Conservation (phyloP, 1,284 basidiomycete species). For the Cryptococcus hybrid region DNA sequence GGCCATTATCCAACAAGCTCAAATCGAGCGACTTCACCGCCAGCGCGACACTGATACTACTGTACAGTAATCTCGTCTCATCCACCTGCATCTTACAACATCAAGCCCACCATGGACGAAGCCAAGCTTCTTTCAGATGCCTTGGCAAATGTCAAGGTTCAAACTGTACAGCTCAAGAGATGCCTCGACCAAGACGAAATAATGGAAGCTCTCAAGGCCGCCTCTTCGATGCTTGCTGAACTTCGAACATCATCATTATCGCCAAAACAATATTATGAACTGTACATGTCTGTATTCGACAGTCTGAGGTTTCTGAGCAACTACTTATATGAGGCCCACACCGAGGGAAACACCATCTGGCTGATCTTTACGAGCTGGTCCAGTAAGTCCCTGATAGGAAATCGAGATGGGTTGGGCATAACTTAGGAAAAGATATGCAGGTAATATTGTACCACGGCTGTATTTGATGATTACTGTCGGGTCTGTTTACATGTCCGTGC, state of each 20-base stretch:
- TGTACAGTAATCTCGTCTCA: no score
- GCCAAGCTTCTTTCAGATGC: constrained; percentile 44
- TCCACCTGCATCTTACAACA: no score
- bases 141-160: constrained; percentile 73
- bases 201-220: constrained; percentile 95
- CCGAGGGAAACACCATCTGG: constrained; percentile 83
- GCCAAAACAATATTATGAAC: constrained; percentile 95
- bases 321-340: constrained; percentile 91
- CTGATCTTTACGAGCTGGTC: constrained; percentile 94
- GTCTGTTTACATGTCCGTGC: constrained; percentile 94
- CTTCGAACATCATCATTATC: constrained; percentile 85
- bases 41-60: no score
- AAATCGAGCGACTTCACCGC: no score
- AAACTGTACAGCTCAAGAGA: constrained; percentile 89
- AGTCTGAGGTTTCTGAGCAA: constrained; percentile 88
- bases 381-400: constrained; percentile 61
- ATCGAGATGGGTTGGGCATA: not conserved
- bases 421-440: constrained; percentile 42
- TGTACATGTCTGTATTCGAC: constrained; percentile 97
- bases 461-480: constrained; percentile 99
- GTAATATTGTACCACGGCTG: constrained; percentile 78
- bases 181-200: constrained; percentile 89
- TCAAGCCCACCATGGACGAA: constrained; percentile 33
- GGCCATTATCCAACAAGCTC: no score
- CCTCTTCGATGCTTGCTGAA: constrained; percentile 92